Conservation (phyloP, 371 early-diverging fungal species). For the Apophysomyces variabilis region DNA sequence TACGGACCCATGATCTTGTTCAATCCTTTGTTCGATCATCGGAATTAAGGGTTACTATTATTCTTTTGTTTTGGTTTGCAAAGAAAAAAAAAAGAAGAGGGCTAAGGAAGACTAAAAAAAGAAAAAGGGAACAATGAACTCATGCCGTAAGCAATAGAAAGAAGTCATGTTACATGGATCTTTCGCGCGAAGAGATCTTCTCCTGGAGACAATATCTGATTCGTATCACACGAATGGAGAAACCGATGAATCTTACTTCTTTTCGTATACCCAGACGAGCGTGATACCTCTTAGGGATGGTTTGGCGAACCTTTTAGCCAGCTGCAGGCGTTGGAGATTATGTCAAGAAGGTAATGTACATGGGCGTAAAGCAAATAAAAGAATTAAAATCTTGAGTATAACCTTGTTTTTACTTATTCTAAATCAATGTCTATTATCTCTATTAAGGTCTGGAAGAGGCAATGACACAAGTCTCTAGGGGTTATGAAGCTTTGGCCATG, state of each 20-base stretch:
- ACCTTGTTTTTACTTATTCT: no score
- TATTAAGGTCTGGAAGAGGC: slow-evolving; percentile 18
- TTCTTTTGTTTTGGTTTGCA: not conserved
- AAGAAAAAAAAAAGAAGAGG: slow-evolving; percentile 4
- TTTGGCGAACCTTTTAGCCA: slow-evolving; percentile 11
- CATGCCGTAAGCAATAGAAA: slow-evolving; percentile 16
- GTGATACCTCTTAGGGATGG: slow-evolving; percentile 30
- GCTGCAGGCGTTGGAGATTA: slow-evolving; percentile 15
- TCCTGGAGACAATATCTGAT: slow-evolving; percentile 39
- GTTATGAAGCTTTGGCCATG: slow-evolving; percentile 5
- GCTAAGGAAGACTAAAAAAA: not conserved
- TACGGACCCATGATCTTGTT: slow-evolving; percentile 51
- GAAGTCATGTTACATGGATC: slow-evolving; percentile 34
- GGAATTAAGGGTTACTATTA: slow-evolving; percentile 36
- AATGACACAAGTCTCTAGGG: slow-evolving; percentile 19
- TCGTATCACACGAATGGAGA: slow-evolving; percentile 18
- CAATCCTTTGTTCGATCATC: slow-evolving; percentile 54
- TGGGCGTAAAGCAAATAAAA: not conserved
- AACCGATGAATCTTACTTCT: slow-evolving; percentile 42
- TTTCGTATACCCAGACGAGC: slow-evolving; percentile 33
- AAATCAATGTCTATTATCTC: no score
- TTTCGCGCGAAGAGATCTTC: slow-evolving; percentile 36
- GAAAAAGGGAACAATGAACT: not conserved
- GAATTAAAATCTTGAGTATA: not conserved
- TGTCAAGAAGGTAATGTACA: slow-evolving; percentile 27